Base-by-base conservation (phyloP, 441 rosid genomes). In the Viola pubescens region DNA sequence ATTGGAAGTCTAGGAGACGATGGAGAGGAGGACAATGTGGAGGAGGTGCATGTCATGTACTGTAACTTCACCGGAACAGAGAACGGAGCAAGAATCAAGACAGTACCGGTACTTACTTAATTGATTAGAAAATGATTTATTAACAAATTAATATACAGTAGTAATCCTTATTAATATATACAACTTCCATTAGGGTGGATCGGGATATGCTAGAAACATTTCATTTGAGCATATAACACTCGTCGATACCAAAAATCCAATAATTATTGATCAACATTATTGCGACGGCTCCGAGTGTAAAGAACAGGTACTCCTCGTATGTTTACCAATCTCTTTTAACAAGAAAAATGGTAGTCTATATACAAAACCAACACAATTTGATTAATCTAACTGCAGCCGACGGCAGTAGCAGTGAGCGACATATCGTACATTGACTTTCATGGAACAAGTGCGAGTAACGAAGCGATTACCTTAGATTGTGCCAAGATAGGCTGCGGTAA, bases 11-110 rank as follows among this genome's bases (percentile, higher is more conserved):
- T 52, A 19, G 55, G 55, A 52, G 40, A 52, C 1, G 11, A 26
- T 34, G 55, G 55, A 52, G 37, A n/a, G 4, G n/a, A 34, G 1
- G 55, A 52, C 2, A 34, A 4, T 0, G 55, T 52, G 41, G 55
- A 52, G 39, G 55, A 52, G 1, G 55, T 52, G 12, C 39, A 52
- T 9, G 55, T 52, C 4, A 10, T 3, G 11, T 6, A 52, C 5
- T 52, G 55, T 9, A 52, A 37, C 40, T 52, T 52, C 40, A 52
- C 55, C 6, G 9, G 37, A 19, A 52, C 55, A 8, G 11, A 7
- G 55, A 34, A 52, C 34, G 56, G 56, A 19, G 56, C 56, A 34
- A 52, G 56, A 52, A 52, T 52, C 56, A 52, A 52, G 56, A 52
- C 56, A 52, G 48, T 46, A 8, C 48, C 48, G 9, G 48, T 46